Evolutionary conservation across 305 asterid genomes (phyloP), one percentile per base, ranked within the genome.

Genomic region (Solanum hybrid): DNA sequence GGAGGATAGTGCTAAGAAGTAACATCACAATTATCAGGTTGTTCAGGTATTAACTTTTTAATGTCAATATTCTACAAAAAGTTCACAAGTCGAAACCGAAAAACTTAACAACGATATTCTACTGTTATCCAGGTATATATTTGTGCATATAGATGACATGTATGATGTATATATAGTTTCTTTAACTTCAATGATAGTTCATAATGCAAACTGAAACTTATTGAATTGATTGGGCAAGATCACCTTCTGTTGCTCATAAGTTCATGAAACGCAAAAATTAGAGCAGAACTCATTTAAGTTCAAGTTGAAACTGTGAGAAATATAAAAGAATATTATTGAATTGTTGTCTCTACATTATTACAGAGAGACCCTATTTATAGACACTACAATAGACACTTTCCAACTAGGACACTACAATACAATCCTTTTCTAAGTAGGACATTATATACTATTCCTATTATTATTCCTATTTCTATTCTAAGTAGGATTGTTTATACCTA

Each of bases 1-100:
- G 97, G 96, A 87, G 98, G 99, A 93, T 96, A 97, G 89, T 91
- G 94, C 99, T 97, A 91, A 73, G 93, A 92, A 79, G 90, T 16
- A 40, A 73, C 87, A 87, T 82, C 85, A 90, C 81, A 90, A 37
- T 31, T 84, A 51, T 51, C 36, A 84, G 31, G 31, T 51, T 84
- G 88, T 51, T 83, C 71, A 42, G 71, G 87, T 42, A 82, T 42
- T 16, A 28, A 82, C 34, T 22, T 20, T 22, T 51, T 20, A 84
- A 84, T 84, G 75, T 51, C 88, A 51, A 31, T 18, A 51, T 31
- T 84, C 75, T 51, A 51, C 42, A 29, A 29, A 20, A 51, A 20
- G 42, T 46, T 84, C 40, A 28, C 29, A 31, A 18, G 42, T 51
- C 42, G 6, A 51, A 84, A 84, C 75, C 10, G 8, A 84, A 42